These are phyloP conservation scores for Venturiaceae sp. DNA, from an alignment of 2,329 filamentous ascomycete species.

Conservation along the genomic window DNA sequence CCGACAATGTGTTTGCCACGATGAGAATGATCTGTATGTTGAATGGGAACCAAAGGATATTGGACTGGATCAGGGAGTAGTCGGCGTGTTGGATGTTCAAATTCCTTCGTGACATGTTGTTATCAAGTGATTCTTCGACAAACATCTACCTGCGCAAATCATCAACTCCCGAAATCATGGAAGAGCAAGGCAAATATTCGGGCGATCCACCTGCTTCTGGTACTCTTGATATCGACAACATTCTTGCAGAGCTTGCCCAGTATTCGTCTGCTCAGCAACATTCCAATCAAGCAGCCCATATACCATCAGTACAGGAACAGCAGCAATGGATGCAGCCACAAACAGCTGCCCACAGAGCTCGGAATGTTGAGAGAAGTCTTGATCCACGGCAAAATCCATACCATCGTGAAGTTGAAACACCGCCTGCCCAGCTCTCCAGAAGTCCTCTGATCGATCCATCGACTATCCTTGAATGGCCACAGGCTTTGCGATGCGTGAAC, in stretches of 20 bases:
- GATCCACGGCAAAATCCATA: neutral
- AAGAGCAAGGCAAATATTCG: neutral
- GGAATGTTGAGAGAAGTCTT: neutral
- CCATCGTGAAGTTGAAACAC: neutral
- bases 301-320: neutral
- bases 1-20: too few relatives aligned
- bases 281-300: neutral
- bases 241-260: conserved; percentile 4
- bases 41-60: too few relatives aligned
- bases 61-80: neutral
- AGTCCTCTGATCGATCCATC: conserved; percentile 29
- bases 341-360: neutral
- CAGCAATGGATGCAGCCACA: neutral
- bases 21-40: too few relatives aligned
- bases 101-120: neutral
- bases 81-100: neutral
- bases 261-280: conserved; percentile 3
- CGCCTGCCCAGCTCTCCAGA: neutral
- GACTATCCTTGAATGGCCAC: conserved; percentile 38
- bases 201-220: neutral
- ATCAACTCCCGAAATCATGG: neutral
- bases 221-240: neutral
- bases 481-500: conserved; percentile 26
- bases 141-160: neutral
- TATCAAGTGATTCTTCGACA: neutral